These are phyloP conservation scores for Cicer pinnatifidum DNA, from an alignment of 306 rosid species.

Conservation along the genomic window DNA sequence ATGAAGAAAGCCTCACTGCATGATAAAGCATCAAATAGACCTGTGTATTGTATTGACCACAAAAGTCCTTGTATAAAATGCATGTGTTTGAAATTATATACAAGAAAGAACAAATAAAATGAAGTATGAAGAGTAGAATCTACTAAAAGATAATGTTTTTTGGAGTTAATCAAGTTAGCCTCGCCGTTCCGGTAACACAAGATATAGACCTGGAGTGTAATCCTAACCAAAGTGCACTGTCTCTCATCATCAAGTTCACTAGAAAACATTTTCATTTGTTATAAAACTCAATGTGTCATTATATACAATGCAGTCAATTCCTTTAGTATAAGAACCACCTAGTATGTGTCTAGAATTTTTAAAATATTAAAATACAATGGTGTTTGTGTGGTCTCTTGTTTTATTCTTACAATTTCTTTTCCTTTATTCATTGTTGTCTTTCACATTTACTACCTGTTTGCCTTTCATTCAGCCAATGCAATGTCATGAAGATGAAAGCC, in stretches of 20 bases:
- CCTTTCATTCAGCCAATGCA: neutral
- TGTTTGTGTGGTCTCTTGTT: neutral
- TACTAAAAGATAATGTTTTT: neutral
- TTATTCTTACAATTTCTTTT: neutral
- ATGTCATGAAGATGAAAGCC: conserved; percentile 38
- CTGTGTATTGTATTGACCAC: neutral
- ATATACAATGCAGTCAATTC: neutral
- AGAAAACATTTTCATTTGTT: neutral
- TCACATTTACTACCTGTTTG: neutral
- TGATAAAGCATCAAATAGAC: neutral
- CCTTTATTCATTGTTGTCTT: neutral
- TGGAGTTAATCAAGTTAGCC: neutral
- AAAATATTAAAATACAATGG: conserved; percentile 14
- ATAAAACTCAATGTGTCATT: too few species aligned
- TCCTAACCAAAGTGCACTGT: neutral
- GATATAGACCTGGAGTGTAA: neutral
- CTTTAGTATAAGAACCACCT: neutral
- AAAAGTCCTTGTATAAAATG: neutral
- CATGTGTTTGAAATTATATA: neutral
- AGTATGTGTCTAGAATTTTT: neutral
- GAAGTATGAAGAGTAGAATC: neutral
- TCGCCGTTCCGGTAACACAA: neutral
- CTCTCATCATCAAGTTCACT: neutral
- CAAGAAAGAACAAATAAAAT: neutral
- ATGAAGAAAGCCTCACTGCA: neutral